These are phyloP conservation scores for Mortierella polycephala DNA, from an alignment of 371 early-diverging fungal species.

Conservation along the genomic window DNA sequence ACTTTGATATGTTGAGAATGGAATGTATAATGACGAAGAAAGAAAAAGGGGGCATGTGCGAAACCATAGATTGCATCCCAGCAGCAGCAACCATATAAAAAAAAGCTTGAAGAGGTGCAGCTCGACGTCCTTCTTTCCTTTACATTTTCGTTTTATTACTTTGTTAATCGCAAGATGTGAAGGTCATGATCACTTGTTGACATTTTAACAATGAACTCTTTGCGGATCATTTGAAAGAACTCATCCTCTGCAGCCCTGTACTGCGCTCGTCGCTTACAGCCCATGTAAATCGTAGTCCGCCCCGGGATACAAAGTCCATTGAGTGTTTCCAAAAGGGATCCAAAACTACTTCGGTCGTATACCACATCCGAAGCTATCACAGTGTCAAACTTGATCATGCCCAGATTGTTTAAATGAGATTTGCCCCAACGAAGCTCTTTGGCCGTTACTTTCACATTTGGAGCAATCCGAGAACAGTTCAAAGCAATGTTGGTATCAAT, in stretches of 20 bases:
- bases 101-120: not conserved
- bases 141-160: slow-evolving; percentile 6
- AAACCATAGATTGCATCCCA: not conserved
- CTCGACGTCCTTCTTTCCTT: not conserved
- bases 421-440: slow-evolving; percentile 56
- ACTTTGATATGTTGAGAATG: not conserved
- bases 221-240: slow-evolving; percentile 57
- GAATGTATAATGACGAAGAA: slow-evolving; percentile 1
- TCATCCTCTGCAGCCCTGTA: slow-evolving; percentile 51
- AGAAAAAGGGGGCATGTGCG: not conserved
- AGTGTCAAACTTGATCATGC: slow-evolving; percentile 58
- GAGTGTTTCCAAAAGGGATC: slow-evolving; percentile 60
- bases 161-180: slow-evolving; percentile 15
- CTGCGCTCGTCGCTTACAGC: slow-evolving; percentile 66
- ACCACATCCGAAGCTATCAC: slow-evolving; percentile 72
- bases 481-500: slow-evolving; percentile 57
- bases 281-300: slow-evolving; percentile 63
- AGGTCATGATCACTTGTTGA: slow-evolving; percentile 14
- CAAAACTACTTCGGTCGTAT: slow-evolving; percentile 64
- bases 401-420: slow-evolving; percentile 25
- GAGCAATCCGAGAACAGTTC: slow-evolving; percentile 42
- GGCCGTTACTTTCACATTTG: slow-evolving; percentile 16
- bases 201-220: slow-evolving; percentile 15
- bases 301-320: slow-evolving; percentile 55
- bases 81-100: not conserved